These are phyloP conservation scores for Lodderomyces metapsilosis DNA, from an alignment of 1,139 yeast genomes.

Conservation along the genomic window DNA sequence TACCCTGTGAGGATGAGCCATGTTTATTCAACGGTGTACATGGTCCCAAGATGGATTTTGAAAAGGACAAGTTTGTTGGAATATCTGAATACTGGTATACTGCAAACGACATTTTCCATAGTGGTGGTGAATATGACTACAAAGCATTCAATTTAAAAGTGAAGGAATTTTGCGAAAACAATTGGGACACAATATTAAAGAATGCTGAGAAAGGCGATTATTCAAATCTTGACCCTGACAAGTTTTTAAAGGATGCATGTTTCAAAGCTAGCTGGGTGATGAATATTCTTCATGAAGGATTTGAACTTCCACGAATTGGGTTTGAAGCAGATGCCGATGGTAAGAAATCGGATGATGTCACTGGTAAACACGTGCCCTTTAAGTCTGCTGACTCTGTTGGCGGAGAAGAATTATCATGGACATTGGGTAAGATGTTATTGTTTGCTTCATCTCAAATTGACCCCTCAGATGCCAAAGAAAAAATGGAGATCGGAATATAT, in stretches of 20 bases:
- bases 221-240: slow-evolving; percentile 45
- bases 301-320: slow-evolving; percentile 65
- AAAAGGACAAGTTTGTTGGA: slow-evolving; percentile 72
- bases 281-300: slow-evolving; percentile 76
- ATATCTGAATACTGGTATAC: slow-evolving; percentile 86
- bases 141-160: slow-evolving; percentile 59
- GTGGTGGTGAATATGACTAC: slow-evolving; percentile 75
- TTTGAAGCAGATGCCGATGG: slow-evolving; percentile 36
- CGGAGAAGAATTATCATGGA: slow-evolving; percentile 67
- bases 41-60: slow-evolving; percentile 70
- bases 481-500: slow-evolving; percentile 45
- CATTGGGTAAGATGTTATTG: slow-evolving; percentile 58
- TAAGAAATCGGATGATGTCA: slow-evolving; percentile 21
- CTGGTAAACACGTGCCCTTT: slow-evolving; percentile 50
- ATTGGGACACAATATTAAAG: slow-evolving; percentile 53
- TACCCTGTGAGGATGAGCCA: slow-evolving; percentile 74
- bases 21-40: slow-evolving; percentile 81
- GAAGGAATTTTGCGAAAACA: slow-evolving; percentile 61
- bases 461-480: slow-evolving; percentile 16
- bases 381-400: slow-evolving; percentile 59
- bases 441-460: slow-evolving; percentile 57
- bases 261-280: slow-evolving; percentile 84
- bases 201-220: slow-evolving; percentile 54
- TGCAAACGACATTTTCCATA: slow-evolving; percentile 73
- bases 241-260: slow-evolving; percentile 61